phyloP scores from a whole-genome alignment of 345 rosid species.

The Populus simonii region DNA sequence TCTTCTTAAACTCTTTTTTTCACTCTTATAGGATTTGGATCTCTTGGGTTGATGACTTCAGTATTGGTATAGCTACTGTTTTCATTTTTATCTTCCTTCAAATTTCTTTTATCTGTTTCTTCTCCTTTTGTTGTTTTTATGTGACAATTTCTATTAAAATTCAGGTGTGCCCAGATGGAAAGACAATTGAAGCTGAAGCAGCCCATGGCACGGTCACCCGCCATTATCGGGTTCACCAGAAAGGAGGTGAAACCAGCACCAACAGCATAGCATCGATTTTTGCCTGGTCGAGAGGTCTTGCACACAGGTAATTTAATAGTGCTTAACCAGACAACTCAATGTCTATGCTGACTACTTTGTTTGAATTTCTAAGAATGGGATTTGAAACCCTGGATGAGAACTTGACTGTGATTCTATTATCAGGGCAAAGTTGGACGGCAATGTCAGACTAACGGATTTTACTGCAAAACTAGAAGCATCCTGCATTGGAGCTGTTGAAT shows the following conservation, averaged over 20 bases:
- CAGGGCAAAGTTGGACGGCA: conserved; percentile 93
- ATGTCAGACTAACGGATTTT: conserved; percentile 67
- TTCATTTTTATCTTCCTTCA: not conserved
- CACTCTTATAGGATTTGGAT: conserved; percentile 69
- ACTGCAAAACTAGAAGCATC: conserved; percentile 85
- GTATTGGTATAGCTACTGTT: conserved; percentile 56
- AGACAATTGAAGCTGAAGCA: conserved; percentile 97
- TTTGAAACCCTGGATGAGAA: not conserved
- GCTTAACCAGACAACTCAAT: not conserved
- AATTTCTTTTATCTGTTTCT: not conserved
- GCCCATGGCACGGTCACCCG: conserved; percentile 98
- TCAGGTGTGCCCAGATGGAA: conserved; percentile 98
- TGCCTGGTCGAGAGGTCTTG: conserved; percentile 97
- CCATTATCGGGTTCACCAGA: conserved; percentile 89
- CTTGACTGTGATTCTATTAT: not conserved
- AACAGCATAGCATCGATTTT: conserved; percentile 98
- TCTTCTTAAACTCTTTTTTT: not conserved
- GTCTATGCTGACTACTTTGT: not conserved
- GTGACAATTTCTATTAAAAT: not conserved
- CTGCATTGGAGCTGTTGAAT: conserved; percentile 77
- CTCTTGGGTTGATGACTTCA: conserved; percentile 98
- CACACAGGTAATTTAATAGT: conserved; percentile 65
- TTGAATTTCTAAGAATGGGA: not conserved
- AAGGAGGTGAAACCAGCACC: conserved; percentile 98
- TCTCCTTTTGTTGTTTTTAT: not conserved